Evolutionary conservation across 495 filamentous ascomycete genomes (phyloP).

Genomic region (Annulohypoxylon nitens): DNA sequence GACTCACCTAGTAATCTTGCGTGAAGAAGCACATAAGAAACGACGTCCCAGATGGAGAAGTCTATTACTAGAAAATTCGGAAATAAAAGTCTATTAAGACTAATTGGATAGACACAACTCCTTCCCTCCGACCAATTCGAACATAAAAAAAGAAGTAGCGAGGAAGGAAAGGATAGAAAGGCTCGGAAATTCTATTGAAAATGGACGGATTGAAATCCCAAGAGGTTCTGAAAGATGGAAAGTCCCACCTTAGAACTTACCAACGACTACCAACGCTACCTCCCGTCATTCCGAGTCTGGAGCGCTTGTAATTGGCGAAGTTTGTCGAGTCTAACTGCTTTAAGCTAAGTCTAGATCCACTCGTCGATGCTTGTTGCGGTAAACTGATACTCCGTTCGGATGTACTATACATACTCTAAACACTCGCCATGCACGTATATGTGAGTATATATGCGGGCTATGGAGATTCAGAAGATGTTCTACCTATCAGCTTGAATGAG

Average conservation of each 20-base stretch:
- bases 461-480: background rate
- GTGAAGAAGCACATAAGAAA: constrained; percentile 23
- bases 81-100: constrained; percentile 4
- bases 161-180: constrained; percentile 26
- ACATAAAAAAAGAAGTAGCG: constrained; percentile 6
- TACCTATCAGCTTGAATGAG: constrained; percentile 5
- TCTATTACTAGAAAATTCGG: constrained; percentile 7
- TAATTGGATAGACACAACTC: constrained; percentile 17
- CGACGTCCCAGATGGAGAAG: constrained; percentile 14
- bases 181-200: constrained; percentile 38
- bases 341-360: background rate
- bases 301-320: constrained; percentile 32
- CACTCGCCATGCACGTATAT: constrained; percentile 24
- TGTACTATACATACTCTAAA: constrained; percentile 34
- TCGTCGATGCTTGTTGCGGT: constrained; percentile 19
- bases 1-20: constrained; percentile 44
- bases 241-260: constrained; percentile 22
- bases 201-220: constrained; percentile 26
- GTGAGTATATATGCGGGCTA: constrained; percentile 33
- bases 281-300: constrained; percentile 45
- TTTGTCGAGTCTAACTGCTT: constrained; percentile 8
- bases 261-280: constrained; percentile 25
- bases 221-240: constrained; percentile 25
- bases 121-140: constrained; percentile 25
- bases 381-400: constrained; percentile 44